Base-by-base conservation (phyloP, 1,284 basidiomycete species). In the Schizophyllum commune region DNA sequence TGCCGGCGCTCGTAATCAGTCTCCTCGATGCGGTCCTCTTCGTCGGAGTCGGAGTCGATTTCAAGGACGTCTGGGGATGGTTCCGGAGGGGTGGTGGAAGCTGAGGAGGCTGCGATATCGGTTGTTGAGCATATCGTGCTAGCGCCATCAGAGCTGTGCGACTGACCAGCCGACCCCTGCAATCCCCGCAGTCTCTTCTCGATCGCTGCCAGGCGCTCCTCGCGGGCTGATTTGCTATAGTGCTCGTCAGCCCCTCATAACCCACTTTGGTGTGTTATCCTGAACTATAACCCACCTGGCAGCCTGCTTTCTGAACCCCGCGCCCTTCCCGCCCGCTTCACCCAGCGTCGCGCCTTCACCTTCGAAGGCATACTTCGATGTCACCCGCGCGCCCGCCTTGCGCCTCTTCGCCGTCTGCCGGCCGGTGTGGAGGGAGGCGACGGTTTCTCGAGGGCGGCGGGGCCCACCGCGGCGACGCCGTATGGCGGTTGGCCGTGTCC, bases 221-320 rank as follows among this genome's bases (percentile, higher is more conserved):
- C 88, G 62, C 89, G 76, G 13, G 89, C 90, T 27, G 85, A 79
- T 69, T 89, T 89, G 68, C 90, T 92, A 27, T 1, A n/a, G n/a
- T n/a, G n/a, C n/a, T n/a, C n/a, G n/a, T n/a, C n/a, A n/a, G n/a
- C n/a, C n/a, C n/a, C n/a, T n/a, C n/a, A n/a, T n/a, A n/a, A n/a
- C n/a, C n/a, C n/a, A n/a, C n/a, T n/a, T n/a, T n/a, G n/a, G n/a
- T n/a, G n/a, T n/a, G n/a, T n/a, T n/a, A n/a, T n/a, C n/a, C n/a
- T n/a, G n/a, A n/a, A n/a, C n/a, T n/a, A n/a, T n/a, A n/a, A n/a
- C n/a, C n/a, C n/a, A n/a, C n/a, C n/a, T n/a, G n/a, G n/a, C 74
- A 13, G 89, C 89, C 64, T 82, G 78, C 74, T 87, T 91, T 52
- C 89, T 73, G 69, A 88, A 90, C 5, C 87, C 86, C 19, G 74